Base-by-base conservation (phyloP, 352 stramenopile species). In the Phytophthora sojae region DNA sequence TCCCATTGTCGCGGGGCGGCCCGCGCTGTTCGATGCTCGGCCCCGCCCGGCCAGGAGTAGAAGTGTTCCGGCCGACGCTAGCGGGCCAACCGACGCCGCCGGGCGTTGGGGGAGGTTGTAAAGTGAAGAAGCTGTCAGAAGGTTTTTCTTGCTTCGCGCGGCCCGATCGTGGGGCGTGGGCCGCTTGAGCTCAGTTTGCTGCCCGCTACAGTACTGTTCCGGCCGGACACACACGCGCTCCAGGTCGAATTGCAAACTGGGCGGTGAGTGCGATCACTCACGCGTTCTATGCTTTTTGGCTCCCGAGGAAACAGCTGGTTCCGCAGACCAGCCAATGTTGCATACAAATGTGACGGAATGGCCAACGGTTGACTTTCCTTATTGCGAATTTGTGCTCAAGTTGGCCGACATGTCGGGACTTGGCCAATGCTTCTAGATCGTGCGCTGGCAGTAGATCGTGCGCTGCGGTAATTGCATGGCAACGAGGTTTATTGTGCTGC, bases 1-100 rank as follows among this genome's bases (percentile, higher is more conserved):
- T 26, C 63, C 29, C 69, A 78, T 75, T 17, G 11, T 42, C 35
- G 35, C 4, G 35, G 35, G 14, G 35, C 25, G 39, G 39, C 39
- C 39, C 14, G 39, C 17, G 39, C 39, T 47, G 39, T 19, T 47
- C 17, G 35, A 17, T 14, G 49, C 9, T 23, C 49, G 49, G 21
- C 19, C 21, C 21, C 19, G 19, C n/a, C 49, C 21, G 49, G 42
- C 42, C 17, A 21, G 12, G 42, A 1, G 15, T 21, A 12, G 17
- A 23, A n/a, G 42, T 21, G 42, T 42, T 42, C 42, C 15, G 42
- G 42, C 42, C 42, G 15, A n/a, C 42, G 42, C 44, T 12, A 12
- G 32, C 32, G 35, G 35, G 35, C 35, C 35, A 42, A 42, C 35
- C 11, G 35, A 30, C 26, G 26, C 26, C 26, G 26, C 26, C 26